These are phyloP conservation scores for Mallotus repandus DNA, from an alignment of 441 rosid genomes.

Conservation along the genomic window DNA sequence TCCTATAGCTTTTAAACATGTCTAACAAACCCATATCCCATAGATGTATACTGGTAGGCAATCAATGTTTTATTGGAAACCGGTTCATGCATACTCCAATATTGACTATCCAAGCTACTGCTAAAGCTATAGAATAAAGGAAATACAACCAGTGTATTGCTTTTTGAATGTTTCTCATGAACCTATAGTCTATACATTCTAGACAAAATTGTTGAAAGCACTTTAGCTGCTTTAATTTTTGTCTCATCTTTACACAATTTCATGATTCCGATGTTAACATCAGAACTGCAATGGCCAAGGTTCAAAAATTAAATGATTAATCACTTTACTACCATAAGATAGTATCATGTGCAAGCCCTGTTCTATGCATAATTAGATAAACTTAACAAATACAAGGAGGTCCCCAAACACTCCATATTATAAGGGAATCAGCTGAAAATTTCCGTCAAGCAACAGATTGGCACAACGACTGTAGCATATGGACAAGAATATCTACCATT, in stretches of 20 bases:
- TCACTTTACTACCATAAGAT: conserved; percentile 8
- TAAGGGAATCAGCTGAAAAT: background rate
- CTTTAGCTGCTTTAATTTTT: conserved; percentile 20
- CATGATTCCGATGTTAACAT: conserved; percentile 36
- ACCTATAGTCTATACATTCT: background rate
- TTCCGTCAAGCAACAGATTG: background rate
- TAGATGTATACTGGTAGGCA: conserved; percentile 9
- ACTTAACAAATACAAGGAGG: conserved; percentile 6
- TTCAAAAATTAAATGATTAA: conserved; percentile 19
- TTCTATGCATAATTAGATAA: background rate
- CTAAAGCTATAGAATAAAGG: conserved; percentile 23
- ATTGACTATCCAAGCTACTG: conserved; percentile 21
- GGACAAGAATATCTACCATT: background rate
- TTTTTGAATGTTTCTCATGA: conserved; percentile 13
- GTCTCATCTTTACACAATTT: conserved; percentile 25
- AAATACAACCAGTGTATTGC: background rate
- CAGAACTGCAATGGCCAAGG: conserved; percentile 26
- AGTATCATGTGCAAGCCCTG: background rate
- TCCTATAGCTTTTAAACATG: conserved; percentile 4
- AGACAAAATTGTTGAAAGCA: conserved; percentile 26
- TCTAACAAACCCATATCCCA: conserved; percentile 11
- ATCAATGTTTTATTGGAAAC: conserved; percentile 15
- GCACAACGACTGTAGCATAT: background rate
- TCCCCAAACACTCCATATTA: background rate
- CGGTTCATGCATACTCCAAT: conserved; percentile 32